A percentile compares a stretch with the other conserved stretches of the same genome.
These are phyloP conservation scores for Dryadomyces quercivorus DNA, from an alignment of 2,329 filamentous ascomycete species.

Conservation along the genomic window DNA sequence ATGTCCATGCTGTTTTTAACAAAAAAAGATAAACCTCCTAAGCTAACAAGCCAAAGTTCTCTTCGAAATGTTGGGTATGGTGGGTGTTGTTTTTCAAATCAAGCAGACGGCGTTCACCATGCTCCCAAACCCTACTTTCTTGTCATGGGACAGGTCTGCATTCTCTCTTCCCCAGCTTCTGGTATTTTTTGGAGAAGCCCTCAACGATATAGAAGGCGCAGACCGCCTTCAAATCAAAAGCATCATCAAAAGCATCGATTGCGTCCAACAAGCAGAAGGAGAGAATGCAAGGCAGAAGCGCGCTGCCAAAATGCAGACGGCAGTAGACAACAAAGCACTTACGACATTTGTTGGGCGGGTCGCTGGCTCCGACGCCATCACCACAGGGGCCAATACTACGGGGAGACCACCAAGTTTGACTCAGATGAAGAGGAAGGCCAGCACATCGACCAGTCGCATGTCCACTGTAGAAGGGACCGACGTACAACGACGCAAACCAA, in stretches of 20 bases:
- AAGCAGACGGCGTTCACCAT: conserved; percentile 36
- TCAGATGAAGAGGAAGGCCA: background rate
- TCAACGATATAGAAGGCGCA: background rate
- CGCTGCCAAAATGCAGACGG: background rate
- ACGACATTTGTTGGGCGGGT: no score
- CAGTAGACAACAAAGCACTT: background rate
- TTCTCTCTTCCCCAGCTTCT: background rate
- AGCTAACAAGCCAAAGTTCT: conserved; percentile 25
- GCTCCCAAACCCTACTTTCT: conserved; percentile 43
- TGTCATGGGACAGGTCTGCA: conserved; percentile 26
- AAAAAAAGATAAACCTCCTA: background rate
- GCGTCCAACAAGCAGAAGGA: background rate
- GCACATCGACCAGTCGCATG: background rate
- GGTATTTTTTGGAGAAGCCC: background rate
- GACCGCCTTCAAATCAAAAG: background rate
- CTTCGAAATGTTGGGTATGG: conserved; percentile 46
- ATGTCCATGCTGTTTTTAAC: conserved; percentile 3
- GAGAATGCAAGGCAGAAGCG: no score
- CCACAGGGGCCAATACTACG: background rate
- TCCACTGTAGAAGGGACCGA: background rate
- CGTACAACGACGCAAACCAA: no score
- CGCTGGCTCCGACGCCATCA: background rate
- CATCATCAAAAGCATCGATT: background rate
- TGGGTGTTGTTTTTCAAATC: conserved; percentile 37
- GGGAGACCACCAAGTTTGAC: background rate